These are phyloP conservation scores for Ramicandelaber brevisporus DNA, from an alignment of 192 early-diverging fungal genomes.

Conservation along the genomic window DNA sequence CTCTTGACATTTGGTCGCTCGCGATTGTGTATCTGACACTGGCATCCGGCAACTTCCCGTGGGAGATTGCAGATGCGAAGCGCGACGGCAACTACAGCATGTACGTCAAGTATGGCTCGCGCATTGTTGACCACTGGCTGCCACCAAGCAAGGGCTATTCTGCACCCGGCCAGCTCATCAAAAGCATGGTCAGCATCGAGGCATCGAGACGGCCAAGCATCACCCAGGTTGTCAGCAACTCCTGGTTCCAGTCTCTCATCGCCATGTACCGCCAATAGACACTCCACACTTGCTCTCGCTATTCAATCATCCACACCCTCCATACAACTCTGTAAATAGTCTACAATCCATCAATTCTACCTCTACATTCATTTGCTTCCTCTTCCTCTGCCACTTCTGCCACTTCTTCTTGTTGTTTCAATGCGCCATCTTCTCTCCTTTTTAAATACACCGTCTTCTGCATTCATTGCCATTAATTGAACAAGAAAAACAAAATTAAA, in stretches of 20 bases:
- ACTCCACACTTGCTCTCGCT: no score
- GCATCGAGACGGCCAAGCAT: slow-evolving; percentile 8
- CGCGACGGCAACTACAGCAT: slow-evolving; percentile 7
- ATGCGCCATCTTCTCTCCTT: no score
- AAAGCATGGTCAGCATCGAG: slow-evolving; percentile 10
- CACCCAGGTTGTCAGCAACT: slow-evolving; percentile 4
- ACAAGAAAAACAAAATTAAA: no score
- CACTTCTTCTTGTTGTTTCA: no score
- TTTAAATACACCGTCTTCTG: no score
- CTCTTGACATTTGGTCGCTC: slow-evolving; percentile 69
- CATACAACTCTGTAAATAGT: no score
- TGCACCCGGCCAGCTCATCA: slow-evolving; percentile 19
- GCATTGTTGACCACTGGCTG: slow-evolving; percentile 24
- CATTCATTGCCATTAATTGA: no score
- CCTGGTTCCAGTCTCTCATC: slow-evolving; percentile 10
- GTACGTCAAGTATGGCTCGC: slow-evolving; percentile 9
- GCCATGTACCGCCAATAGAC: no score
- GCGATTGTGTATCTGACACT: slow-evolving; percentile 68
- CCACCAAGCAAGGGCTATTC: slow-evolving; percentile 2
- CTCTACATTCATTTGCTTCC: no score
- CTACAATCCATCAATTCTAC: no score
- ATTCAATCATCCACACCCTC: no score
- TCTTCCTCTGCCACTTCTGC: no score
- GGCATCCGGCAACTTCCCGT: slow-evolving; percentile 41
- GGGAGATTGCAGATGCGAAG: slow-evolving; percentile 22